These are phyloP conservation scores for Hyphopichia pseudoburtonii DNA, from an alignment of 1,139 yeast genomes.

Conservation along the genomic window DNA sequence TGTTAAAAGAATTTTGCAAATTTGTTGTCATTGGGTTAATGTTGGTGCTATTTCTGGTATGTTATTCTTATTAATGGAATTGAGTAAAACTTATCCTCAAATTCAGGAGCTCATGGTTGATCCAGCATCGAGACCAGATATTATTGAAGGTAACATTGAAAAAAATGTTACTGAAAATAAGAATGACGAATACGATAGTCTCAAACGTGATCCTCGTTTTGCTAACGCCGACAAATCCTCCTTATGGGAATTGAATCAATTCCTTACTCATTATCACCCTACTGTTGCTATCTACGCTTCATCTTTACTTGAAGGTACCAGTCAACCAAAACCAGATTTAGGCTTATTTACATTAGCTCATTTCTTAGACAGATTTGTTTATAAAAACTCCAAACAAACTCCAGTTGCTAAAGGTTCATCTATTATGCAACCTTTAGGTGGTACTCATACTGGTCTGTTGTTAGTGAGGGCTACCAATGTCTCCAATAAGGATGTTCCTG, in stretches of 20 bases:
- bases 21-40: constrained; percentile 82
- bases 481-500: constrained; percentile 54
- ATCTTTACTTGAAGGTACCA: constrained; percentile 49
- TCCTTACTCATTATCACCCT: constrained; percentile 86
- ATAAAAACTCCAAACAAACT: constrained; percentile 86
- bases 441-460: constrained; percentile 75
- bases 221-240: constrained; percentile 81
- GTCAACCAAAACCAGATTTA: constrained; percentile 71
- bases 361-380: constrained; percentile 93
- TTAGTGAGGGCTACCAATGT: constrained; percentile 68
- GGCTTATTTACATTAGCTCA: constrained; percentile 86
- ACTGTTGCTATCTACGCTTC: constrained; percentile 82
- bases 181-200: constrained; percentile 61
- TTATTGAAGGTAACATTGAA: constrained; percentile 20
- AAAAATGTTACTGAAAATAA: constrained; percentile 23
- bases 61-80: constrained; percentile 71
- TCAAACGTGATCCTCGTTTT: constrained; percentile 85
- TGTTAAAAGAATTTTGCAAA: constrained; percentile 85
- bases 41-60: constrained; percentile 92
- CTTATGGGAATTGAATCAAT: constrained; percentile 81
- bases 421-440: constrained; percentile 97
- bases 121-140: constrained; percentile 38
- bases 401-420: constrained; percentile 74
- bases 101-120: constrained; percentile 43
- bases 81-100: constrained; percentile 47